phyloP scores from a whole-genome alignment of 2,329 filamentous ascomycete species.

The Colletotrichum australisinense region DNA sequence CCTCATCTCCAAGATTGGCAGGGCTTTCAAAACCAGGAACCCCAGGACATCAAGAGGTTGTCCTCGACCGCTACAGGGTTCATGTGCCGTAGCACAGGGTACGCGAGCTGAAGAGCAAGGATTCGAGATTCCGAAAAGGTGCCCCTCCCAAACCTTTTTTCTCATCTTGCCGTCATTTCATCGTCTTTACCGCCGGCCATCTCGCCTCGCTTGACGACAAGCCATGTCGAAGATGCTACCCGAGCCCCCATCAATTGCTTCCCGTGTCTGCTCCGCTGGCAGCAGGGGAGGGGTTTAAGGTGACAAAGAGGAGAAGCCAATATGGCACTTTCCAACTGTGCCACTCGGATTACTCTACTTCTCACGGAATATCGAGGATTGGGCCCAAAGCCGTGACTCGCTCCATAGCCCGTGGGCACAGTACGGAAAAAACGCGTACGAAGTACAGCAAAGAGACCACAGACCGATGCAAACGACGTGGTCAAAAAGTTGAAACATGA shows the following conservation, averaged over 20 bases:
- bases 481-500: neutral
- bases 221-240: conserved; percentile 11
- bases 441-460: neutral
- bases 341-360: conserved; percentile 6
- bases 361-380: neutral
- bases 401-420: neutral
- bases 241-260: neutral
- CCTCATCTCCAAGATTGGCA: neutral
- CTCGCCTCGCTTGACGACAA: conserved; percentile 22
- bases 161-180: conserved; percentile 3
- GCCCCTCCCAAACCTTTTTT: conserved; percentile 7
- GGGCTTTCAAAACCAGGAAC: neutral
- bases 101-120: conserved; percentile 17
- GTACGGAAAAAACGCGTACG: neutral
- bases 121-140: conserved; percentile 11
- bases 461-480: neutral
- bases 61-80: neutral
- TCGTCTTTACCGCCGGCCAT: conserved; percentile 12
- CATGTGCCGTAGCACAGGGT: conserved; percentile 16
- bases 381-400: neutral
- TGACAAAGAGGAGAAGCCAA: neutral
- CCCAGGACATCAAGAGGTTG: conserved; percentile 15
- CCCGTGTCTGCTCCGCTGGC: neutral
- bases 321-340: conserved; percentile 9
- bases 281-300: neutral